Conservation (phyloP, 495 filamentous ascomycete genomes). For the Friedmanniomyces endolithicus region DNA sequence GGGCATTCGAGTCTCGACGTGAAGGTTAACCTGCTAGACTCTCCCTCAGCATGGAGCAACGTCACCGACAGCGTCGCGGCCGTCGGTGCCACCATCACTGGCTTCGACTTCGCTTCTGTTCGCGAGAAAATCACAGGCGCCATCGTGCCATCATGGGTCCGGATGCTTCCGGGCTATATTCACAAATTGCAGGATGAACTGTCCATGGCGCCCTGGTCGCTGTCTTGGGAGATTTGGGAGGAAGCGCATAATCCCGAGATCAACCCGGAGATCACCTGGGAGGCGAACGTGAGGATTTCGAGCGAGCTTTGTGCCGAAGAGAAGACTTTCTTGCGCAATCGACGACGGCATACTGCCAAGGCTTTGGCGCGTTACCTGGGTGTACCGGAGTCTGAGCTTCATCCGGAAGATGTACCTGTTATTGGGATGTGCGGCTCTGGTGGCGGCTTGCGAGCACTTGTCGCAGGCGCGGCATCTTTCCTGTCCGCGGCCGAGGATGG, state of each 20-base stretch:
- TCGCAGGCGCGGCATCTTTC: conserved; percentile 77
- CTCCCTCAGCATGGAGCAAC: conserved; percentile 8
- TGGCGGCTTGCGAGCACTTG: conserved; percentile 76
- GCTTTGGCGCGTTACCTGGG: conserved; percentile 73
- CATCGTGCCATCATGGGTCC: conserved; percentile 73
- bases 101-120: conserved; percentile 30
- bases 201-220: conserved; percentile 68
- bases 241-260: conserved; percentile 72
- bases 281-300: conserved; percentile 70
- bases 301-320: conserved; percentile 77
- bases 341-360: conserved; percentile 50
- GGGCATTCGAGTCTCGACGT: not conserved
- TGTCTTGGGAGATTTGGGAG: conserved; percentile 85
- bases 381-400: conserved; percentile 63
- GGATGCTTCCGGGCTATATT: conserved; percentile 59
- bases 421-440: conserved; percentile 92
- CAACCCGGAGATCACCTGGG: conserved; percentile 72
- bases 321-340: conserved; percentile 49
- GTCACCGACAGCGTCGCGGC: conserved; percentile 9
- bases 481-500: conserved; percentile 70
- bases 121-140: conserved; percentile 53
- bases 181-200: conserved; percentile 81
- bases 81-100: conserved; percentile 5
- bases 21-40: not conserved
- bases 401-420: conserved; percentile 80